These are phyloP conservation scores for Tuber brumale DNA, from an alignment of 495 filamentous ascomycete genomes.

Conservation along the genomic window DNA sequence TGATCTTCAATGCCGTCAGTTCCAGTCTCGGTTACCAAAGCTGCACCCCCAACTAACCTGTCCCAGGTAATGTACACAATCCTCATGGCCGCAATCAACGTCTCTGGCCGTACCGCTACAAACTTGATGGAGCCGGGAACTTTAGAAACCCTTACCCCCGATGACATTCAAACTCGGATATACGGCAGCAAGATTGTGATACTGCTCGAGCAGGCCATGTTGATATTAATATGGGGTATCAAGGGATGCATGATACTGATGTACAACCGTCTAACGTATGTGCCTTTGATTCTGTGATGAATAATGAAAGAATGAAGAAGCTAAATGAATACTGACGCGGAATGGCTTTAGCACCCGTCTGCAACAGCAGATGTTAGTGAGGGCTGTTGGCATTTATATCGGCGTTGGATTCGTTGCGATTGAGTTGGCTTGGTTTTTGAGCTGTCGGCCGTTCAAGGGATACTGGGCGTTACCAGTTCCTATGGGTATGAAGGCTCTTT, in stretches of 20 bases:
- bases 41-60: background rate
- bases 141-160: conserved; percentile 46
- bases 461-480: conserved; percentile 48
- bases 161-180: conserved; percentile 47
- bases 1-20: conserved; percentile 52
- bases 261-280: conserved; percentile 47
- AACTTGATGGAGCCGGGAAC: conserved; percentile 56
- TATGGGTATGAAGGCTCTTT: conserved; percentile 21
- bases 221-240: conserved; percentile 48
- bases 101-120: conserved; percentile 51
- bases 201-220: conserved; percentile 46
- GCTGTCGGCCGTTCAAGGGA: conserved; percentile 44
- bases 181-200: conserved; percentile 55
- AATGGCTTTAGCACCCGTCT: conserved; percentile 31
- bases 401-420: conserved; percentile 41
- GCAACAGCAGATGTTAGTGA: conserved; percentile 41
- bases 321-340: background rate
- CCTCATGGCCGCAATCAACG: conserved; percentile 53
- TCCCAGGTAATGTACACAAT: conserved; percentile 50
- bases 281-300: background rate
- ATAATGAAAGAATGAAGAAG: background rate
- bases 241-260: conserved; percentile 53
- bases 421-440: conserved; percentile 45
- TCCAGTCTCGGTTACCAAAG: background rate
- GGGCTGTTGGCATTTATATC: conserved; percentile 42